A percentile compares a stretch with the other conserved stretches of the same genome.
Conservation (phyloP, 768 basidiomycete species). For the Mycena pura region DNA sequence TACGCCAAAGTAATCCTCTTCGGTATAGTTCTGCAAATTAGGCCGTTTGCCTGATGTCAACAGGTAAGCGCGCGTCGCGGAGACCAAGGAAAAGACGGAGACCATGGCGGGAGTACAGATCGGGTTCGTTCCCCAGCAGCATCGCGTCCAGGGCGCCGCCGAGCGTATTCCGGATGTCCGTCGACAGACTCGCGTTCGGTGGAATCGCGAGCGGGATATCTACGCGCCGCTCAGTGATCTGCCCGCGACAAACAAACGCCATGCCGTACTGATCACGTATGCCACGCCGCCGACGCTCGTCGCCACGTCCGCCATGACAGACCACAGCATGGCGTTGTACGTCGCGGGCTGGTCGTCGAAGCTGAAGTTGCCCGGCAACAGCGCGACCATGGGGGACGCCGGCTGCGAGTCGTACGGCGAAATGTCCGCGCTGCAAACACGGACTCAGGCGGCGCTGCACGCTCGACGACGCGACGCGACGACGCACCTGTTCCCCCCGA, state of each 20-base stretch:
- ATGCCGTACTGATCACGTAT: constrained; percentile 41
- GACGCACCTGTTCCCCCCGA: constrained; percentile 51
- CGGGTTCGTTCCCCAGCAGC: constrained; percentile 65
- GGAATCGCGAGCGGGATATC: constrained; percentile 19
- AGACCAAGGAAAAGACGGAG: background rate
- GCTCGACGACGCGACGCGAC: no score
- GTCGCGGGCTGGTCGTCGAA: constrained; percentile 53
- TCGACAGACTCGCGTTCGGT: constrained; percentile 23
- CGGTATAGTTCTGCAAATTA: constrained; percentile 52
- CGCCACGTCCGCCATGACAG: constrained; percentile 48
- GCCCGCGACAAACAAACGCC: constrained; percentile 9
- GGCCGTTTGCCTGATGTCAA: constrained; percentile 40
- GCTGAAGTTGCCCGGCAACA: constrained; percentile 42
- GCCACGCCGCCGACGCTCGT: constrained; percentile 35
- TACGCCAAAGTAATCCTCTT: constrained; percentile 54
- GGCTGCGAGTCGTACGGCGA: constrained; percentile 52
- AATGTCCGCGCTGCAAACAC: constrained; percentile 44
- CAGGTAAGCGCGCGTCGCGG: background rate
- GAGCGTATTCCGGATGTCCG: constrained; percentile 45
- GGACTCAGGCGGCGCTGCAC: no score
- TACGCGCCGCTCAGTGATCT: background rate
- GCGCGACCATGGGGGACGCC: constrained; percentile 49
- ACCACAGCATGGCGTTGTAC: constrained; percentile 55
- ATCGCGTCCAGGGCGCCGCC: constrained; percentile 51
- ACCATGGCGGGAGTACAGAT: constrained; percentile 57